These are phyloP conservation scores for Naganishia antarctica DNA, from an alignment of 768 basidiomycete species.

Conservation along the genomic window DNA sequence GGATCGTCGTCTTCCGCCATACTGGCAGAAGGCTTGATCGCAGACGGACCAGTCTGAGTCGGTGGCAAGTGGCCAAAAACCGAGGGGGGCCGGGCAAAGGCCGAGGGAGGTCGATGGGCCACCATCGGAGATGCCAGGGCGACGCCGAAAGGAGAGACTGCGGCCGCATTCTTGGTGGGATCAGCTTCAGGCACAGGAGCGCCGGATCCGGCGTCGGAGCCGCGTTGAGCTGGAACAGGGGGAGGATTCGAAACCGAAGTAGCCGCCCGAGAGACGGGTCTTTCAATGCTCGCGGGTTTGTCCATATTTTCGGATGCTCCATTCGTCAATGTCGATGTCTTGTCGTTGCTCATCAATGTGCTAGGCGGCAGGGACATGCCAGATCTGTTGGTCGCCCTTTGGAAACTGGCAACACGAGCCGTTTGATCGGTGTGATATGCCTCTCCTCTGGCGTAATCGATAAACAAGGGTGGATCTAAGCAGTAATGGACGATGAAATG, in stretches of 20 bases:
- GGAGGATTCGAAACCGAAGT: neutral
- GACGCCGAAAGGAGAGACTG: neutral
- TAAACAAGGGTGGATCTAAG: conserved; percentile 71
- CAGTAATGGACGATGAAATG: neutral
- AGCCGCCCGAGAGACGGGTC: neutral
- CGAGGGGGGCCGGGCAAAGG: conserved; percentile 18
- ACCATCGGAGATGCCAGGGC: neutral
- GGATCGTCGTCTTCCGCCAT: conserved; percentile 50
- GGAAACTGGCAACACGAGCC: conserved; percentile 48
- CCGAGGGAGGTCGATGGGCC: conserved; percentile 27
- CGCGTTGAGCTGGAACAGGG: neutral
- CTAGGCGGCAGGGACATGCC: conserved; percentile 14
- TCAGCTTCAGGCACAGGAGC: neutral
- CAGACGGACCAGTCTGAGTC: conserved; percentile 25
- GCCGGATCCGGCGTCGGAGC: neutral
- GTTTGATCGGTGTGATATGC: conserved; percentile 53
- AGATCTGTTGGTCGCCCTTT: conserved; percentile 55
- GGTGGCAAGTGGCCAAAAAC: conserved; percentile 19
- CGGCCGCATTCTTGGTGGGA: neutral
- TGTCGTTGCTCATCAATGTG: conserved; percentile 12
- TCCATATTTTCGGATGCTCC: neutral
- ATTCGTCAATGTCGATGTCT: conserved; percentile 30
- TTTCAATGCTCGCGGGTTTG: neutral
- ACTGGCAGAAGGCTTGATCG: conserved; percentile 13
- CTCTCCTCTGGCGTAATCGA: conserved; percentile 60